These are phyloP conservation scores for Colletotrichum scovillei DNA, from an alignment of 2,329 filamentous ascomycete genomes.

Conservation along the genomic window DNA sequence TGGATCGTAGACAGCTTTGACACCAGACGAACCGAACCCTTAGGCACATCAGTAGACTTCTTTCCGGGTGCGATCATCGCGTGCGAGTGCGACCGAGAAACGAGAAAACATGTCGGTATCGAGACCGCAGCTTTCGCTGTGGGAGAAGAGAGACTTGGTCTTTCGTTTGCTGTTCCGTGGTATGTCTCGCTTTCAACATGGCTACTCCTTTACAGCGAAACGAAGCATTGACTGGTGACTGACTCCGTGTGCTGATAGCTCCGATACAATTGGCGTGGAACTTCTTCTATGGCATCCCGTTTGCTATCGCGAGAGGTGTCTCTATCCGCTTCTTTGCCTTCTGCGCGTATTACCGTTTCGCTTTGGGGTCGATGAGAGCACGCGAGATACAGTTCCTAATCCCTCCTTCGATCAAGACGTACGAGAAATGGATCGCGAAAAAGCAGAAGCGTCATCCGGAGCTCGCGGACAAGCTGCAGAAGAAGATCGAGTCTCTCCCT, in stretches of 20 bases:
- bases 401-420: conserved; percentile 36
- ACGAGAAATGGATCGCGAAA: conserved; percentile 39
- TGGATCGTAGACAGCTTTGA: background rate
- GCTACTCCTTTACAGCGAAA: background rate
- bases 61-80: background rate
- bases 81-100: background rate
- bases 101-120: conserved; percentile 9
- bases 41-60: too few relatives aligned
- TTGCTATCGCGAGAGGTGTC: conserved; percentile 37
- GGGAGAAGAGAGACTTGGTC: conserved; percentile 35
- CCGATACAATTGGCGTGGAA: conserved; percentile 31
- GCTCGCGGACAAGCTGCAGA: conserved; percentile 2
- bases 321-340: conserved; percentile 35
- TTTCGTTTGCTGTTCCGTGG: conserved; percentile 31
- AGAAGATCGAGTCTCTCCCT: conserved; percentile 20
- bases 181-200: conserved; percentile 10
- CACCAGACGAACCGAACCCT: conserved; percentile 22
- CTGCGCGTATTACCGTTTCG: conserved; percentile 36
- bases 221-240: background rate
- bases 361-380: conserved; percentile 15
- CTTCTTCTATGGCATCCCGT: conserved; percentile 20
- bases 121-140: conserved; percentile 38
- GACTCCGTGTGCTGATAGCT: conserved; percentile 11
- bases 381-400: conserved; percentile 40
- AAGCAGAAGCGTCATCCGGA: conserved; percentile 31